A percentile compares a stretch with the other conserved stretches of the same genome.
These are phyloP conservation scores for Flaveria sonorensis DNA, from an alignment of 129 eudicot species.

Conservation along the genomic window DNA sequence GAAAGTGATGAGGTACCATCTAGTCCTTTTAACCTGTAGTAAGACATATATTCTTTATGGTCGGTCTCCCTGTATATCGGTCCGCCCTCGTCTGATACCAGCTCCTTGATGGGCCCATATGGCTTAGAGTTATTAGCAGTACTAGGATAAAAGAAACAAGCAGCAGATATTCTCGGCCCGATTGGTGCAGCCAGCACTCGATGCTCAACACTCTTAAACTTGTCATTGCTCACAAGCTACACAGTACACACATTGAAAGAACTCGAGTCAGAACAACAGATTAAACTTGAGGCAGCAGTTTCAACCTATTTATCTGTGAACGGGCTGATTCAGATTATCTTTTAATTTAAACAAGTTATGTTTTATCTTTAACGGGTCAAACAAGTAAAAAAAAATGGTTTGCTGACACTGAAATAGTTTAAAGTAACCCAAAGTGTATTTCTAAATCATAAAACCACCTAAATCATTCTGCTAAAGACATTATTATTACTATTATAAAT, in stretches of 20 bases:
- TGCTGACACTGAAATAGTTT: neutral
- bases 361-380: neutral
- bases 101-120: constrained; percentile 48
- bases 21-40: constrained; percentile 36
- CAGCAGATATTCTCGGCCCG: constrained; percentile 60
- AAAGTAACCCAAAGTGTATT: neutral
- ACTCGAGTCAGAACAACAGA: neutral
- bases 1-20: constrained; percentile 51
- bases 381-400: neutral
- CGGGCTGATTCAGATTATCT: neutral
- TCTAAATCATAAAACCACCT: neutral
- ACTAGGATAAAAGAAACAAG: constrained; percentile 53
- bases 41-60: constrained; percentile 41
- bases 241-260: constrained; percentile 31
- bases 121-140: constrained; percentile 27
- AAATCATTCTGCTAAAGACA: neutral
- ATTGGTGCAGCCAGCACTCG: constrained; percentile 45
- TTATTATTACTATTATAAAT: neutral
- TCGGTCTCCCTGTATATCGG: constrained; percentile 43
- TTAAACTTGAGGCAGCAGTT: neutral
- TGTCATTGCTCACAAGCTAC: constrained; percentile 59
- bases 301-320: neutral
- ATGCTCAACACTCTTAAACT: constrained; percentile 55
- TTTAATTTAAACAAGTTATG: no score
- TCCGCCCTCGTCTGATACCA: constrained; percentile 40